Base-by-base conservation (phyloP, 2,329 filamentous ascomycete species). In the Hypoxylon sp. region DNA sequence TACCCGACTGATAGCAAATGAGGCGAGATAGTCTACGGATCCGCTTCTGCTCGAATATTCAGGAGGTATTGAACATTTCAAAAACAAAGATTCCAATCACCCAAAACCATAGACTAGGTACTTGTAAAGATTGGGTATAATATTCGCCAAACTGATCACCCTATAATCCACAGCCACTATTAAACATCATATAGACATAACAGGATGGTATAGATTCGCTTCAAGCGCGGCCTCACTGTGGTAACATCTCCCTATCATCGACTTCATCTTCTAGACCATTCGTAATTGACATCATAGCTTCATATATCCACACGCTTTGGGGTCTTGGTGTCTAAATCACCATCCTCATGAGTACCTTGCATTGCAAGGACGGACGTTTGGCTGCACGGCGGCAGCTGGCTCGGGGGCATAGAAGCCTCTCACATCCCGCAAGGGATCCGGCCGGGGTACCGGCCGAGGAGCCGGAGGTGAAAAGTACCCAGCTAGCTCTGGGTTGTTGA, bases 391-490 rank as follows among this genome's bases (percentile, higher is more conserved):
- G 17, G 51, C 39, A 3, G 37, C 50, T 19, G 67, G 53, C 17
- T 67, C 61, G 24, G 69, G 69, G 21, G 69, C 71, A 17, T 75
- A 75, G 50, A 73, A 75, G 2, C 73, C 72, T 39, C 71, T 69
- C 29, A 74, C 35, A 46, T 73, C 71, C 29, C 50, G 64, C 2
- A 70, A 44, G 4, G 62, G 54, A 35, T 65, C 37, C 3, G 61
- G 11, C 3, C 52, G 35, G 2, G 44, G 55, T 15, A 37, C 17
- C 1, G 50, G 15, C 6, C 1, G 44, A 15, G 69, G 65, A 31
- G 68, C 62, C 2, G 65, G 39, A 6, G 73, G 73, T 24, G 73
- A 68, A 57, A 74, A 74, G 54, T 74, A 75, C 2, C 73, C 73
- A 48, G 67, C 57, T n/a, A 74, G 32, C 52, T 75, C 72, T 15